Evolutionary conservation across 2,329 filamentous ascomycete species (phyloP).

Genomic region (Colletotrichum endophyticum): DNA sequence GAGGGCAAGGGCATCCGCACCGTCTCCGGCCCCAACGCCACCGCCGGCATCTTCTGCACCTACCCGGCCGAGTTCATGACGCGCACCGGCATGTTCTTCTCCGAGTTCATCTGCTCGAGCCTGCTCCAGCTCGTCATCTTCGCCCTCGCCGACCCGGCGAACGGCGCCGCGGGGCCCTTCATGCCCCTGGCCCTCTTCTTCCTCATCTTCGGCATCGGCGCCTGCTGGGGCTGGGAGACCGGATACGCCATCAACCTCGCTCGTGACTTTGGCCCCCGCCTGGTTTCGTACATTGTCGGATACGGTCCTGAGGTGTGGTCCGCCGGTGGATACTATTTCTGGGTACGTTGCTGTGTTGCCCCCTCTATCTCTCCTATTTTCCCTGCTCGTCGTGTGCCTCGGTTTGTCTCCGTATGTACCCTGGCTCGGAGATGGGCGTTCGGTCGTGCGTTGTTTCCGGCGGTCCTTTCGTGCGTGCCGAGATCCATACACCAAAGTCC

Average conservation of each 20-base stretch:
- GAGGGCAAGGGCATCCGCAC: constrained; percentile 69
- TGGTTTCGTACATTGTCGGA: constrained; percentile 71
- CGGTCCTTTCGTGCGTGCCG: background rate
- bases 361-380: background rate
- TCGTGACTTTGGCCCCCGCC: constrained; percentile 72
- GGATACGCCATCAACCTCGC: constrained; percentile 79
- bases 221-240: constrained; percentile 78
- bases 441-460: background rate
- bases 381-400: background rate
- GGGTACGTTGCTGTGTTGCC: constrained; percentile 49
- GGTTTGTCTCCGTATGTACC: background rate
- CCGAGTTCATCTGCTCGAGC: constrained; percentile 71
- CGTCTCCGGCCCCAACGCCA: constrained; percentile 62
- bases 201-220: constrained; percentile 75
- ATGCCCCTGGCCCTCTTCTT: constrained; percentile 71
- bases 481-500: background rate
- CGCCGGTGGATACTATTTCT: constrained; percentile 74
- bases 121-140: constrained; percentile 77
- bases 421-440: background rate
- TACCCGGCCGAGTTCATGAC: constrained; percentile 73
- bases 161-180: constrained; percentile 61
- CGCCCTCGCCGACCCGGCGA: constrained; percentile 64
- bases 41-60: constrained; percentile 75
- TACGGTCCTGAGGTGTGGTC: constrained; percentile 72
- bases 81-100: constrained; percentile 71